Evolutionary conservation across 2,329 filamentous ascomycete species (phyloP).

Genomic region (Lachnellula cervina): DNA sequence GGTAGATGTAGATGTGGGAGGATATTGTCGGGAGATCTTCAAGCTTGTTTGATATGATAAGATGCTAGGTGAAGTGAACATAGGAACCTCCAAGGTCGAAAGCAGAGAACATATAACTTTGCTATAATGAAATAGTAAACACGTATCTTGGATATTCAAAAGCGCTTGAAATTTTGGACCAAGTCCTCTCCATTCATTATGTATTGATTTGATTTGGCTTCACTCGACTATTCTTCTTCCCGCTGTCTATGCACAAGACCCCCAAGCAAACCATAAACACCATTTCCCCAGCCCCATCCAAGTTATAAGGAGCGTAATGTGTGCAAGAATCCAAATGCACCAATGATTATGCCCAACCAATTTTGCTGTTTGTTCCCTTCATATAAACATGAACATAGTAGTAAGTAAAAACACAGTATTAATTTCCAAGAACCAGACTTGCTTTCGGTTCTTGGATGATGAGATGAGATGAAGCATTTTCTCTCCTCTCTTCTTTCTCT

Average conservation of each 20-base stretch:
- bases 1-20: no score
- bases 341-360: not conserved
- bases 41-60: no score
- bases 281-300: conserved; percentile 9
- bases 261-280: conserved; percentile 15
- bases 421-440: no score
- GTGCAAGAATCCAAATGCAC: conserved; percentile 4
- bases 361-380: conserved; percentile 1
- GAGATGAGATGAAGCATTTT: no score
- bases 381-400: not conserved
- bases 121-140: no score
- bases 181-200: conserved; percentile 3
- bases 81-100: not conserved
- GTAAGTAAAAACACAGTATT: no score
- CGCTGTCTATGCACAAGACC: conserved; percentile 21
- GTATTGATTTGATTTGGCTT: not conserved
- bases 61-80: not conserved
- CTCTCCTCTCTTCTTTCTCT: not conserved
- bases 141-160: no score
- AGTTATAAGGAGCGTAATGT: conserved; percentile 15
- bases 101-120: no score
- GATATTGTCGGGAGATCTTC: no score
- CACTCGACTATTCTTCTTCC: not conserved
- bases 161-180: not conserved
- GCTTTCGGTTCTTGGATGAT: no score